Evolutionary conservation across 1,139 yeast species (phyloP).

Genomic region (Pichia sp.): DNA sequence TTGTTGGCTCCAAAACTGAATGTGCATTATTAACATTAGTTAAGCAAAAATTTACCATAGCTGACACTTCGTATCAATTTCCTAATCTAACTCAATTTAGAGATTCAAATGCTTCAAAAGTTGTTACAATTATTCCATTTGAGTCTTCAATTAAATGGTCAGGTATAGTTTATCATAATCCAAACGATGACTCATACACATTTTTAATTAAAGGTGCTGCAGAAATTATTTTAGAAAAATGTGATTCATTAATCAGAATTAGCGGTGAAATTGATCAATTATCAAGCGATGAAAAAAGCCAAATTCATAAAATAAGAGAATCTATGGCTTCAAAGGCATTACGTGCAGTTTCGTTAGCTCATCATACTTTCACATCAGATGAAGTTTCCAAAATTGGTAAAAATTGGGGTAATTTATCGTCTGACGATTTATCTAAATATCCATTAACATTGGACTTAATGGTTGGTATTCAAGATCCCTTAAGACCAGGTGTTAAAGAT

Average conservation of each 20-base stretch:
- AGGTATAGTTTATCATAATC: slow-evolving; percentile 54
- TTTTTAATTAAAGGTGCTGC: slow-evolving; percentile 90
- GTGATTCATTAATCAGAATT: slow-evolving; percentile 36
- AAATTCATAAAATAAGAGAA: slow-evolving; percentile 44
- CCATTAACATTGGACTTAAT: slow-evolving; percentile 55
- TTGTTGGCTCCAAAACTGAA: slow-evolving; percentile 90
- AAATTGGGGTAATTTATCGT: slow-evolving; percentile 36
- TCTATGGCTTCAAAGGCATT: slow-evolving; percentile 68
- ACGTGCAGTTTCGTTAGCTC: slow-evolving; percentile 81
- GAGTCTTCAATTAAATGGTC: slow-evolving; percentile 94
- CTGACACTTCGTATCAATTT: slow-evolving; percentile 30
- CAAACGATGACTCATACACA: slow-evolving; percentile 44
- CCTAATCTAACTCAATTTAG: slow-evolving; percentile 37
- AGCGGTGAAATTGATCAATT: slow-evolving; percentile 31
- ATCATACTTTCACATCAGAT: slow-evolving; percentile 52
- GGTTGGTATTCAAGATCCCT: slow-evolving; percentile 93
- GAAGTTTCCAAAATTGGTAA: slow-evolving; percentile 14
- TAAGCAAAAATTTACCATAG: slow-evolving; percentile 44
- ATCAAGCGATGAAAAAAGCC: slow-evolving; percentile 14
- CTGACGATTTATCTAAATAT: slow-evolving; percentile 10
- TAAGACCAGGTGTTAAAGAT: slow-evolving; percentile 81
- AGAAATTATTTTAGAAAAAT: slow-evolving; percentile 66
- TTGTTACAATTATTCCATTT: slow-evolving; percentile 77
- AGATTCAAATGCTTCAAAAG: slow-evolving; percentile 31
- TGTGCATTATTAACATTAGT: slow-evolving; percentile 77